Base-by-base conservation (phyloP, 352 stramenopile species). In the Globisporangium sylvaticum region DNA sequence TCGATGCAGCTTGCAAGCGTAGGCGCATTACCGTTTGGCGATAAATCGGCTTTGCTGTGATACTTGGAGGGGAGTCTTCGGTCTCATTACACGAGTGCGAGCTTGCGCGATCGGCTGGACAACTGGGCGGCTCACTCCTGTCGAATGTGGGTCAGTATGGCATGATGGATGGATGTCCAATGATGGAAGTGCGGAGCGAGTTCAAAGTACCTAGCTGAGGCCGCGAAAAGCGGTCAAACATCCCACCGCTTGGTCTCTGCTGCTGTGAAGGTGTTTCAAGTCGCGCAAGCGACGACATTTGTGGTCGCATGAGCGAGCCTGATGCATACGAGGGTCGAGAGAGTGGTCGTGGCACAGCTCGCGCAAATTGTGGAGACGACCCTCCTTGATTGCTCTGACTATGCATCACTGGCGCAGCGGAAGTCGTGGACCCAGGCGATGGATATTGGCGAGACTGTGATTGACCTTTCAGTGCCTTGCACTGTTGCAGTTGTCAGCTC, bases 401-500 rank as follows among this genome's bases (percentile, higher is more conserved):
- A 60, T 62, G 66, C 48, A 70, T 68, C 29, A 74, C 68, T n/a
- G 66, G 32, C 31, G 63, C 61, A 18, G 69, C 75, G 4, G 85
- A 92, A 6, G 71, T 66, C 14, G 78, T 83, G 3, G 77, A 84
- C n/a, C 72, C 77, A 52, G 85, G 82, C 14, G 82, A 92, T 14
- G 82, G 76, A 46, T 90, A 88, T 71, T 88, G 84, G 0, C 77
- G 71, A 15, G 70, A 59, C 46, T 61, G 78, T 2, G 77, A 31
- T 39, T 91, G 82, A 0, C 73, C 53, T 72, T 92, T 92, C 22
- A 92, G 62, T 3, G 78, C 82, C 69, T 91, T 90, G 79, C 81
- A 93, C 81, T 91, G 24, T 62, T 20, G 54, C 63, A 20, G 7
- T 60, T 18, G 46, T 64, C 29, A 72, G 34, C 15, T 29, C 55